A percentile compares a stretch with the other conserved stretches of the same genome.
phyloP scores from a whole-genome alignment of 2,329 filamentous ascomycete genomes.

The Beauveria scarabaeidicola region DNA sequence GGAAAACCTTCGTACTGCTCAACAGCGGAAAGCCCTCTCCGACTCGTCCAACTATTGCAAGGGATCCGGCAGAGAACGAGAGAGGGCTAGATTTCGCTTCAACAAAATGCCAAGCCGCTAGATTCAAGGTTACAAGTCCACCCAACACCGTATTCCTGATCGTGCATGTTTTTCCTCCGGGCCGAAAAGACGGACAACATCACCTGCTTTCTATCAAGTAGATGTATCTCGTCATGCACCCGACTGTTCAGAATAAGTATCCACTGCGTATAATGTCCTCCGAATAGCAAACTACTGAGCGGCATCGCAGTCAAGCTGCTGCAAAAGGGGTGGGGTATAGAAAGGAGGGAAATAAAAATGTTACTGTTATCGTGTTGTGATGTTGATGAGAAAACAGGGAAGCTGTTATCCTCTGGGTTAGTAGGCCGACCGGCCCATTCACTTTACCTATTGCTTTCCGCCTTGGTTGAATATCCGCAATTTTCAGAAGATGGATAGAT shows the following conservation, averaged over 20 bases:
- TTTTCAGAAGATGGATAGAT: not conserved
- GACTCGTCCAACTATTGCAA: not conserved
- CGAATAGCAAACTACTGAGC: not conserved
- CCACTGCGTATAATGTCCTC: not conserved
- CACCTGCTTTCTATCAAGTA: not conserved
- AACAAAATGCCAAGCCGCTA: constrained; percentile 1
- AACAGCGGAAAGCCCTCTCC: not conserved
- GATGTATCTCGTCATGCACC: not conserved
- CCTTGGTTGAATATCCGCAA: not conserved
- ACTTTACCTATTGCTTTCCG: constrained; percentile 4
- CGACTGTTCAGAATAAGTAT: not conserved
- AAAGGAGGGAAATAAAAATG: not conserved
- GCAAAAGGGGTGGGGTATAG: not conserved
- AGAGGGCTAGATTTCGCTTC: constrained; percentile 1
- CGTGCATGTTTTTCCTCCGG: not conserved
- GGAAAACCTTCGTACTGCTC: not conserved
- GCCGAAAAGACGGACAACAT: not conserved
- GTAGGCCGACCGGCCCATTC: not conserved
- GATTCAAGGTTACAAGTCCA: constrained; percentile 6
- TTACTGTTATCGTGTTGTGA: not conserved
- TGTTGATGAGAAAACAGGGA: not conserved
- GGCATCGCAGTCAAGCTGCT: not conserved
- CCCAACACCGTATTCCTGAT: not conserved
- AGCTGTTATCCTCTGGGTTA: not conserved
- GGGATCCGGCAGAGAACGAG: not conserved